Evolutionary conservation across 1,284 basidiomycete genomes (phyloP).

Genomic region (Sanguinoderma infundibulare): DNA sequence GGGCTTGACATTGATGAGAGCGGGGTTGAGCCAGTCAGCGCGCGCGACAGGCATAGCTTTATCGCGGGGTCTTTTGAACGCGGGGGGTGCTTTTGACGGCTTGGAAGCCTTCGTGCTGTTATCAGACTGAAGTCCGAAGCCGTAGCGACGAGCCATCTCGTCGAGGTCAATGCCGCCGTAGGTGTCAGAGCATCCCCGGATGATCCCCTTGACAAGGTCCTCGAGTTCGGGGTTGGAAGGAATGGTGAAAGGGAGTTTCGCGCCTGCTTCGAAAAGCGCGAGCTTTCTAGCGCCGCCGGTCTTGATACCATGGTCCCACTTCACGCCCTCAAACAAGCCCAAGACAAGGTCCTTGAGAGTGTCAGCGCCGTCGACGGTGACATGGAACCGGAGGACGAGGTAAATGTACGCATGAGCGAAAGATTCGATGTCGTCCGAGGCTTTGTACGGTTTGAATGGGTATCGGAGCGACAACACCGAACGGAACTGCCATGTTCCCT

Average conservation of each 20-base stretch:
- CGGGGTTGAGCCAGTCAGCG: neutral
- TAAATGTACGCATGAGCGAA: constrained; percentile 7
- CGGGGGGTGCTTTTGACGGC: neutral
- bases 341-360: too few species aligned
- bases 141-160: neutral
- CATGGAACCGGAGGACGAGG: constrained; percentile 1
- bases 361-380: too few species aligned
- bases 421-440: constrained; percentile 19
- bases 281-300: neutral
- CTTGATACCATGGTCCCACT: neutral
- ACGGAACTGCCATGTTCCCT: constrained; percentile 21
- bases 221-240: neutral
- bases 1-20: neutral
- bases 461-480: constrained; percentile 4
- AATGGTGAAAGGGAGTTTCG: neutral
- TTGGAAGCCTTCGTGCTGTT: neutral
- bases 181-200: neutral
- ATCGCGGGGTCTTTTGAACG: neutral
- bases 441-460: constrained; percentile 8
- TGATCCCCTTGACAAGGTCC: neutral
- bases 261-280: neutral
- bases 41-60: neutral
- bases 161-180: neutral
- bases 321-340: too few species aligned
- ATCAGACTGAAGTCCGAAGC: neutral